These are phyloP conservation scores for Lentinula novae-zelandiae DNA, from an alignment of 1,284 basidiomycete genomes.

Conservation along the genomic window DNA sequence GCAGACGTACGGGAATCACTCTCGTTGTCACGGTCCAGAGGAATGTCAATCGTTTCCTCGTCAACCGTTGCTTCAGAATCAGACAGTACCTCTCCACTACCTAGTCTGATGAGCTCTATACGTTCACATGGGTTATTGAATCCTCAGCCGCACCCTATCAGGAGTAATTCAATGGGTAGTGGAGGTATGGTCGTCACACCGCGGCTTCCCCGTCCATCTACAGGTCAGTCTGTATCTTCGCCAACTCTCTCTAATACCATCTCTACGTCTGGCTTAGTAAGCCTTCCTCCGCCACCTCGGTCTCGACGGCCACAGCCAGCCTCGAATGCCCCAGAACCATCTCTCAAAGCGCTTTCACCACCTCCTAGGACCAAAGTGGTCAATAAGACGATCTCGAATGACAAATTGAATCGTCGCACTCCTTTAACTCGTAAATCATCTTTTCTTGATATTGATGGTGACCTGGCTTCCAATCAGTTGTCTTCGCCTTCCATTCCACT, in stretches of 20 bases:
- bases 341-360: conserved; percentile 15
- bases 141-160: neutral
- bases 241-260: neutral
- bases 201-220: conserved; percentile 23
- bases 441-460: conserved; percentile 58
- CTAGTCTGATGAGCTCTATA: conserved; percentile 12
- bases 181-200: conserved; percentile 11
- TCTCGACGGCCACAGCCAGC: conserved; percentile 27
- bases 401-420: conserved; percentile 21
- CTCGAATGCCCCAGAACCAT: neutral
- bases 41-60: conserved; percentile 32
- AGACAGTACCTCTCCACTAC: conserved; percentile 17
- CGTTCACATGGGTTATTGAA: conserved; percentile 8
- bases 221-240: conserved; percentile 19
- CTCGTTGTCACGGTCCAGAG: conserved; percentile 22
- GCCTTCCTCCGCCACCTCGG: conserved; percentile 44
- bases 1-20: conserved; percentile 36
- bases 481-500: conserved; percentile 21
- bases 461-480: conserved; percentile 18
- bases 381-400: neutral
- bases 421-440: conserved; percentile 63
- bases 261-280: conserved; percentile 28
- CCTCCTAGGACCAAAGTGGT: conserved; percentile 12
- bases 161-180: conserved; percentile 9
- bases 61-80: conserved; percentile 29